Conservation (phyloP, 2,329 filamentous ascomycete genomes). For the Fusarium sp. region DNA sequence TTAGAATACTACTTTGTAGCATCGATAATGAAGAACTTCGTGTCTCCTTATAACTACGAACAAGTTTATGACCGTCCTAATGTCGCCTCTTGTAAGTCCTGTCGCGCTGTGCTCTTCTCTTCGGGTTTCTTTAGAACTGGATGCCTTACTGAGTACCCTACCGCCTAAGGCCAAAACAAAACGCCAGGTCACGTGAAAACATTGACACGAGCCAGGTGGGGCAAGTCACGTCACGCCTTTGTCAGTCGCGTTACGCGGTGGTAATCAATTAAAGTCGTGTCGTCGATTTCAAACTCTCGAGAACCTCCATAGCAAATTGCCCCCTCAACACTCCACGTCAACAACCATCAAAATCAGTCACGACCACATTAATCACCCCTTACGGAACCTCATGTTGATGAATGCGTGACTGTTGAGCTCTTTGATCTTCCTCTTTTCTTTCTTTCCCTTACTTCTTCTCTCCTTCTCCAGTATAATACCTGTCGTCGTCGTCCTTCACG, state of each 20-base stretch:
- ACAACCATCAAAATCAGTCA: constrained; percentile 32
- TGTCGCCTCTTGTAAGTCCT: background rate
- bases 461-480: constrained; percentile 19
- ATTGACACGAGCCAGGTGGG: constrained; percentile 42
- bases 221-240: constrained; percentile 56
- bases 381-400: constrained; percentile 29
- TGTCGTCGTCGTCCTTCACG: constrained; percentile 38
- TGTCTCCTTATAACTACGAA: background rate
- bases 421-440: constrained; percentile 1
- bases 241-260: constrained; percentile 52
- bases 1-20: background rate
- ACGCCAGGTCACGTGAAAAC: constrained; percentile 52
- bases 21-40: background rate
- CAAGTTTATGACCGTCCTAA: background rate
- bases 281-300: constrained; percentile 37
- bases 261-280: constrained; percentile 51
- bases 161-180: background rate
- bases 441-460: constrained; percentile 11
- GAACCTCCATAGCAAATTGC: constrained; percentile 33
- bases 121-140: background rate
- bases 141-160: background rate
- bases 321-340: constrained; percentile 34
- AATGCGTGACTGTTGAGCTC: constrained; percentile 14
- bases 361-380: constrained; percentile 19
- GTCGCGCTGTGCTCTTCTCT: background rate